Evolutionary conservation across 768 basidiomycete genomes (phyloP).

Genomic region (Xanthoconium purpureum): DNA sequence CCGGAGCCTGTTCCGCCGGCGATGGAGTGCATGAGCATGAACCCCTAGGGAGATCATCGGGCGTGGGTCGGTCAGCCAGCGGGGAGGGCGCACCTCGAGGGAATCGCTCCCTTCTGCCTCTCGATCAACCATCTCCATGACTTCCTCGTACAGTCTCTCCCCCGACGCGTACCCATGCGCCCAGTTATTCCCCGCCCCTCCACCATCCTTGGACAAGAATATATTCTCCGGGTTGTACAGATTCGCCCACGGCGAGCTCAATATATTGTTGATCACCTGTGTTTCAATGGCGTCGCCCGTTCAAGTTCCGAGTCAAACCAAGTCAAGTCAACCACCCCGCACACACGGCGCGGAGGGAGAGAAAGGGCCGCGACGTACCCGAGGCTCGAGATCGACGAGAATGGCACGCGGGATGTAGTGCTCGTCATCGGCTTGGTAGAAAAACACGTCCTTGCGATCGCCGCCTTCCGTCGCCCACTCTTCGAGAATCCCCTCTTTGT

Average conservation of each 20-base stretch:
- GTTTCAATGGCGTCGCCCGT: not conserved
- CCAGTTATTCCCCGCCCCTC: constrained; percentile 99
- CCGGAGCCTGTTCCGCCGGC: constrained; percentile 99
- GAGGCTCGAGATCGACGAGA: constrained; percentile 92
- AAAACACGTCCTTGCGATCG: constrained; percentile 98
- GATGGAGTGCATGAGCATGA: constrained; percentile 98
- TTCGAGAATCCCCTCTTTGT: constrained; percentile 90
- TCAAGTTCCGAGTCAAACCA: too few relatives aligned
- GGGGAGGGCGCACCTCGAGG: constrained; percentile 63
- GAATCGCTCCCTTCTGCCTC: constrained; percentile 98
- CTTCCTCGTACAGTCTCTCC: constrained; percentile 89
- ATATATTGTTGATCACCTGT: constrained; percentile 95
- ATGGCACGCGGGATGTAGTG: constrained; percentile 98
- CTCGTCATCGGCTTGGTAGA: constrained; percentile 99
- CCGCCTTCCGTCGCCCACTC: constrained; percentile 96
- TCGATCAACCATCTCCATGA: constrained; percentile 98
- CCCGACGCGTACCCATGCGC: constrained; percentile 91
- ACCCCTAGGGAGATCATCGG: constrained; percentile 77
- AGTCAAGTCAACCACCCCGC: not conserved
- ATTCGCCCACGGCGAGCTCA: constrained; percentile 76
- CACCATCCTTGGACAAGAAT: constrained; percentile 92
- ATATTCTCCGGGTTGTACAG: constrained; percentile 99
- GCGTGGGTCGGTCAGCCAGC: not conserved
- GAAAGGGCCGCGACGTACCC: constrained; percentile 52
- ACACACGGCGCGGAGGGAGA: not conserved